Evolutionary conservation across 2,329 filamentous ascomycete species (phyloP).

Genomic region (Colletotrichum tofieldiae): DNA sequence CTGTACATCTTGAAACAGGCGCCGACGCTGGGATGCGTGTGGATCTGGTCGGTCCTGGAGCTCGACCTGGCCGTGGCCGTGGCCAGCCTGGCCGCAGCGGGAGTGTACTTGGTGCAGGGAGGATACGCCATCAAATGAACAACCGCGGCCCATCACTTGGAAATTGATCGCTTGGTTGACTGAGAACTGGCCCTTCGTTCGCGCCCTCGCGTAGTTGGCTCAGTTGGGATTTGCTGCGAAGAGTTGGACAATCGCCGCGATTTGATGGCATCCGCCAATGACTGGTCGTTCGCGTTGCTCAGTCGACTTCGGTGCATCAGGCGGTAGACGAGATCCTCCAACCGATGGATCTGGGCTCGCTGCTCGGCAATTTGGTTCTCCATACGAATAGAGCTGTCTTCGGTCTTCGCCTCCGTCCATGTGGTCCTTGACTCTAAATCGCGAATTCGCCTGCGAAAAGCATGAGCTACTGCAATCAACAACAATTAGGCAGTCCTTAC

Average conservation of each 20-base stretch:
- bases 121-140: constrained; percentile 64
- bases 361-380: constrained; percentile 48
- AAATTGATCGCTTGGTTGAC: constrained; percentile 30
- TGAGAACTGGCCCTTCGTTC: constrained; percentile 16
- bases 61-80: constrained; percentile 80
- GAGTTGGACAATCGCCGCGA: constrained; percentile 25
- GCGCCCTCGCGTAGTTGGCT: constrained; percentile 26
- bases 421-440: constrained; percentile 54
- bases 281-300: constrained; percentile 26
- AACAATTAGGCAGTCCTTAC: constrained; percentile 44
- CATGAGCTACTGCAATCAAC: constrained; percentile 16
- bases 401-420: constrained; percentile 50
- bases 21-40: constrained; percentile 89
- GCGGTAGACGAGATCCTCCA: constrained; percentile 48
- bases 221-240: constrained; percentile 32
- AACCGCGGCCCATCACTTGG: constrained; percentile 23
- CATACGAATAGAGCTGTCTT: constrained; percentile 48
- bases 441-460: constrained; percentile 48
- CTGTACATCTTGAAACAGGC: constrained; percentile 92
- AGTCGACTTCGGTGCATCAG: constrained; percentile 47
- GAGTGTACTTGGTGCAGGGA: constrained; percentile 62
- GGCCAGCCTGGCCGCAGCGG: constrained; percentile 64
- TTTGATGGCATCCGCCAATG: constrained; percentile 33
- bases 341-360: constrained; percentile 48
- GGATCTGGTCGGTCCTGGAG: constrained; percentile 95